A percentile compares a stretch with the other conserved stretches of the same genome.
Conservation (phyloP, 2,329 filamentous ascomycete species). For the Aulographum hederae region DNA sequence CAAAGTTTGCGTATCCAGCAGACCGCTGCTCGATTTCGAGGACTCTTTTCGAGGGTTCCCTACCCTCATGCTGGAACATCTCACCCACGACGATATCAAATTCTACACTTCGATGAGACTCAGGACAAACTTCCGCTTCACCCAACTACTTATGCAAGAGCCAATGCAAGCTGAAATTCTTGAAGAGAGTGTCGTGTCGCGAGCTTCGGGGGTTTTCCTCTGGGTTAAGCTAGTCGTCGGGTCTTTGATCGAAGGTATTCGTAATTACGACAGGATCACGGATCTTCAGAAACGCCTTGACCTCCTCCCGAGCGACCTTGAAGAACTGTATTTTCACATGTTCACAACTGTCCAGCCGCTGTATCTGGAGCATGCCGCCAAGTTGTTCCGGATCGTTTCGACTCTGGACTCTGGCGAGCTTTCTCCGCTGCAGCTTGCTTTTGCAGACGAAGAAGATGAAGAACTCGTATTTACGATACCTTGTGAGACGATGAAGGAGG, state of each 20-base stretch:
- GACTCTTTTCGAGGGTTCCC: constrained; percentile 9
- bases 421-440: background rate
- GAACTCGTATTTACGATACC: no score
- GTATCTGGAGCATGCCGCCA: background rate
- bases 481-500: background rate
- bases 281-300: background rate
- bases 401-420: background rate
- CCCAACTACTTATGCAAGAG: background rate
- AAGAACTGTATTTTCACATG: background rate
- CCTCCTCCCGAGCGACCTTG: background rate
- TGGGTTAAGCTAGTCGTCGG: background rate
- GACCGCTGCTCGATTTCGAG: constrained; percentile 12
- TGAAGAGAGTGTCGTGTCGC: background rate
- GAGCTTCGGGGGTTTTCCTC: background rate
- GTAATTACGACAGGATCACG: background rate
- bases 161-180: background rate
- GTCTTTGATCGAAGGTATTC: background rate
- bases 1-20: constrained; percentile 13
- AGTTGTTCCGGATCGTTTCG: background rate
- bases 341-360: background rate
- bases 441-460: background rate
- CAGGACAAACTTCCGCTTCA: background rate
- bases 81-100: constrained; percentile 10
- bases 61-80: constrained; percentile 9
- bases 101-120: constrained; percentile 3